Evolutionary conservation across 2,329 filamentous ascomycete species (phyloP), one percentile per base, ranked within the genome.

Genomic region (Metarhizium album): DNA sequence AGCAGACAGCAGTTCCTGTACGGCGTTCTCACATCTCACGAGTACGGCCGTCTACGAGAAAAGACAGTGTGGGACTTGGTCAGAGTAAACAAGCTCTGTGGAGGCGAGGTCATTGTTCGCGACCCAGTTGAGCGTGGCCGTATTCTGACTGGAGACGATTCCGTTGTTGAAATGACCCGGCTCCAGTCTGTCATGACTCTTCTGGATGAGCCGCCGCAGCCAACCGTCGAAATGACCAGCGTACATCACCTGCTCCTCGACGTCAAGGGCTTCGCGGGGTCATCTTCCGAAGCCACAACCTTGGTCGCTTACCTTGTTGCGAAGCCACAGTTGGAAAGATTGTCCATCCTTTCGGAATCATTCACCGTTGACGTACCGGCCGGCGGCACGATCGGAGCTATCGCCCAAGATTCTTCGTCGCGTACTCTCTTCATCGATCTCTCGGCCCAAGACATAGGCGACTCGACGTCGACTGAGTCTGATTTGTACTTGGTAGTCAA

Each of bases 101-200:
- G 84, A 54, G 89, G 89, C 47, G 90, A 97, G 64, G 86, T 98
- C 46, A 95, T 98, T 64, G 93, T 98, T 53, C 83, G 93, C 29
- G 93, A 94, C 67, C 89, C 93, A 2, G 78, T 77, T 20, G 83
- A 90, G 63, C 80, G 86, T 29, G 93, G 93, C 8, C 82, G 90
- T 45, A 83, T 97, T 27, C 70, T 98, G 60, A 96, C 90, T 0
- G 89, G 87, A 13, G 86, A 96, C 49, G 93, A 98, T 67, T 95
- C 90, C 1, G 87, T 93, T 3, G 86, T 97, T 27, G 87, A 95
- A 52, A 80, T 96, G 57, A 91, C 91, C 6, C 89, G 83, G 63
- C 73, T 97, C 51, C 94, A 98, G 70, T 94, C 93, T 4, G 81
- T 90, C 63, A 98, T 98, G 93, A 95, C 90, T 67, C 78, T 97